Evolutionary conservation across 768 basidiomycete genomes (phyloP), one percentile per base, ranked within the genome.

Genomic region (Suillus clintonianus): DNA sequence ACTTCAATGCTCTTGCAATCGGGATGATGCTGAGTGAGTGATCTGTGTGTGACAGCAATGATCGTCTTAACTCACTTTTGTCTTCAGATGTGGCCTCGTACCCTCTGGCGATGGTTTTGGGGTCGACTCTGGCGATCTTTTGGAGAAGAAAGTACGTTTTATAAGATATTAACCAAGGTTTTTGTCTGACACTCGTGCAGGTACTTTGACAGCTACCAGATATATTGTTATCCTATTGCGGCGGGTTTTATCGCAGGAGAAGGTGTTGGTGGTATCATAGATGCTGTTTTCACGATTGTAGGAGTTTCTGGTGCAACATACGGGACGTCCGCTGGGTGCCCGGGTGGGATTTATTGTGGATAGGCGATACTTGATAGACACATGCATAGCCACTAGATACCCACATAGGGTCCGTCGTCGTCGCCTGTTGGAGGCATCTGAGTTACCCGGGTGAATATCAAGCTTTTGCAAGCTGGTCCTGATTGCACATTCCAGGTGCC

Each of bases 401-500:
- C 34, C 34, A 34, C 4, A 34, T 6, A 8, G 14, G 13, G 19
- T 19, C 19, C 3, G n/a, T 8, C 3, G n/a, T n/a, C 43, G n/a
- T n/a, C 10, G 43, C 19, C n/a, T 45, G 10, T 45, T 45, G 43
- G 41, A 45, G n/a, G n/a, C 43, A 10, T n/a, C n/a, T 11, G 8
- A 19, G 19, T 43, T 27, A 27, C 27, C 27, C 27, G 13, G 5
- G 13, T 39, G 39, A 39, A 39, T 15, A 15, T 14, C 13, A 39
- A 41, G 14, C 15, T 41, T 41, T 78, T 82, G 83, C 83, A 85
- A 2, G 71, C 62, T 84, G 83, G 39, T 80, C 78, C 13, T 74
- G 67, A 63, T 70, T 79, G 82, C 83, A 83, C 27, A 83, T 79
- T 7, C 83, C 84, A 14, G 84, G 82, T 1, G 79, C 79, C 66